Evolutionary conservation across 2,329 filamentous ascomycete species (phyloP).

Genomic region (Chaetomiaceae sp.): DNA sequence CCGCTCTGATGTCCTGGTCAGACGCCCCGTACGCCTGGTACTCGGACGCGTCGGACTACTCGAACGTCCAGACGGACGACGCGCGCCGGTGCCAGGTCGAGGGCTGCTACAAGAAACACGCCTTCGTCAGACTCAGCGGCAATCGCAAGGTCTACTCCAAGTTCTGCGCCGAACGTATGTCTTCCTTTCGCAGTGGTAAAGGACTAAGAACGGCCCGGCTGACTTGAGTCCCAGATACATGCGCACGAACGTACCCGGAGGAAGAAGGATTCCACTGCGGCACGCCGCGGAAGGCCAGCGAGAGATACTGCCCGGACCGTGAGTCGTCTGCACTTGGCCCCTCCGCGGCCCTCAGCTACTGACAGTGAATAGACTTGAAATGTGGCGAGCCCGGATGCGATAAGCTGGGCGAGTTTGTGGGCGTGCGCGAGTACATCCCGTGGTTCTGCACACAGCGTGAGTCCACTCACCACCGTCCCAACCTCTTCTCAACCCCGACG

Average conservation of each 20-base stretch:
- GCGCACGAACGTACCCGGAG: slow-evolving; percentile 6
- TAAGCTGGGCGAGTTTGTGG: slow-evolving; percentile 12
- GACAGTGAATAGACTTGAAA: slow-evolving; percentile 9
- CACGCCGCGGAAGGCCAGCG: background rate
- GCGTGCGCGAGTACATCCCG: slow-evolving; percentile 8
- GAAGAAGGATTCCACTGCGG: slow-evolving; percentile 17
- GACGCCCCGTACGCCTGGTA: slow-evolving; percentile 6
- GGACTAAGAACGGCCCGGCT: background rate
- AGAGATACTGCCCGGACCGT: slow-evolving; percentile 17
- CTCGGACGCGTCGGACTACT: slow-evolving; percentile 10
- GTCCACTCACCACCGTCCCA: background rate
- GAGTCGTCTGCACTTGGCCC: background rate
- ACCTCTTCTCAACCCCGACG: background rate
- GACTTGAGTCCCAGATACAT: slow-evolving; percentile 12
- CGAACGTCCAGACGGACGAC: slow-evolving; percentile 10
- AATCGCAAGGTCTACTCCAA: slow-evolving; percentile 18
- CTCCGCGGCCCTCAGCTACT: background rate
- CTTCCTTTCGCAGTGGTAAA: background rate
- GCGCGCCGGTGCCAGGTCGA: slow-evolving; percentile 14
- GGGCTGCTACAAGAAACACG: slow-evolving; percentile 16
- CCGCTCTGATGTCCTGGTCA: slow-evolving; percentile 1
- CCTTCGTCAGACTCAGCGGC: background rate
- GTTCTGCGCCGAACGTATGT: slow-evolving; percentile 17
- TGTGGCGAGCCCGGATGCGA: slow-evolving; percentile 16
- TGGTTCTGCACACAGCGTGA: slow-evolving; percentile 16